These are phyloP conservation scores for Candida stauntonica DNA, from an alignment of 805 yeast species.

Conservation along the genomic window DNA sequence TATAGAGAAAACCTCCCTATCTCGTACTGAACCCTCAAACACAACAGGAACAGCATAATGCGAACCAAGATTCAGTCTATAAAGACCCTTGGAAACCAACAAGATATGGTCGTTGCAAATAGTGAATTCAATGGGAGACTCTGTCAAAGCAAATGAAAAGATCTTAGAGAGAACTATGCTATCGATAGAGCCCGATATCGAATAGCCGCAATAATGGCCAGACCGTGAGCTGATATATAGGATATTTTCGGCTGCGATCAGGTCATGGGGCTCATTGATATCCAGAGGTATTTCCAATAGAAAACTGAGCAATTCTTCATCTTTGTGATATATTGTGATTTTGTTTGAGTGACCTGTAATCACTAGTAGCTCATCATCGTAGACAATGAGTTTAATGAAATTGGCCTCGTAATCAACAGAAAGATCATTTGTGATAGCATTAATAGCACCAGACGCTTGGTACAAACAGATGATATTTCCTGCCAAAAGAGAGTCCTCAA, in stretches of 20 bases:
- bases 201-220: slow-evolving; percentile 16
- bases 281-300: background rate
- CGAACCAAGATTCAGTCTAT: slow-evolving; percentile 14
- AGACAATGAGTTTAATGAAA: slow-evolving; percentile 18
- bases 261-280: slow-evolving; percentile 20
- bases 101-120: slow-evolving; percentile 12
- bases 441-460: slow-evolving; percentile 10
- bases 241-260: slow-evolving; percentile 12
- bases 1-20: slow-evolving; percentile 12
- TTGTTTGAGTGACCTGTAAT: slow-evolving; percentile 7
- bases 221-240: slow-evolving; percentile 22
- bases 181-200: background rate
- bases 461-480: background rate
- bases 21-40: slow-evolving; percentile 17
- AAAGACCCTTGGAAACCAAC: slow-evolving; percentile 18
- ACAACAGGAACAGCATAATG: slow-evolving; percentile 18
- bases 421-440: slow-evolving; percentile 2
- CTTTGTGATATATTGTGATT: slow-evolving; percentile 7
- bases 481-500: background rate
- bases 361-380: slow-evolving; percentile 6
- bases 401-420: slow-evolving; percentile 7
- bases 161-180: background rate
- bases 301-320: background rate
- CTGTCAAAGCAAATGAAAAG: slow-evolving; percentile 7
- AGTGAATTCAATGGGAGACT: slow-evolving; percentile 19